Evolutionary conservation across 495 filamentous ascomycete genomes (phyloP).

Genomic region (Astrothelium macrocarpum): DNA sequence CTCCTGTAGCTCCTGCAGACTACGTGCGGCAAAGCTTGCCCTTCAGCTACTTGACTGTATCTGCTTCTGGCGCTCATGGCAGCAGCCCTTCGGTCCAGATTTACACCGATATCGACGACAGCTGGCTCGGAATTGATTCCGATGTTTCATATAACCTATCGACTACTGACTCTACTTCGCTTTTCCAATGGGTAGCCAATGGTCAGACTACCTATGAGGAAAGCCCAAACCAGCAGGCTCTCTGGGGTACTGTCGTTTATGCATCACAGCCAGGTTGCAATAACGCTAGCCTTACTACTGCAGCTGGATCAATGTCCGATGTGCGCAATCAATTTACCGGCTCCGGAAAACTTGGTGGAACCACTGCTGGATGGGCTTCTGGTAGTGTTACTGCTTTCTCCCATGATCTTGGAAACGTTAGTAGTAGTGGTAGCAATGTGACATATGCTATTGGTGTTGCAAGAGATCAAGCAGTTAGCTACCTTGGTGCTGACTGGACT

Average conservation of each 20-base stretch:
- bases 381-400: slow-evolving; percentile 34
- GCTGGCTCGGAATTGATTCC: slow-evolving; percentile 35
- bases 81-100: slow-evolving; percentile 35
- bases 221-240: slow-evolving; percentile 30
- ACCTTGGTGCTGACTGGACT: slow-evolving; percentile 37
- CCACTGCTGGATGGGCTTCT: slow-evolving; percentile 29
- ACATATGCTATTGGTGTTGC: slow-evolving; percentile 42
- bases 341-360: slow-evolving; percentile 27
- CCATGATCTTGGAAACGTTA: slow-evolving; percentile 37
- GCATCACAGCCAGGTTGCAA: slow-evolving; percentile 25
- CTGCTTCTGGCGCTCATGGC: slow-evolving; percentile 14
- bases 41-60: slow-evolving; percentile 20
- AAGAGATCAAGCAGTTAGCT: slow-evolving; percentile 39
- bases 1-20: slow-evolving; percentile 14
- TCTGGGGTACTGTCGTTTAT: slow-evolving; percentile 38
- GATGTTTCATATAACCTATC: slow-evolving; percentile 1
- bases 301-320: slow-evolving; percentile 21
- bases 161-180: neutral
- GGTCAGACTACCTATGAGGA: slow-evolving; percentile 22
- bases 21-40: slow-evolving; percentile 18
- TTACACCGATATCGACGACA: slow-evolving; percentile 42
- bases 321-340: slow-evolving; percentile 28
- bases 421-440: slow-evolving; percentile 18
- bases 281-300: slow-evolving; percentile 20
- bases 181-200: slow-evolving; percentile 19